These are phyloP conservation scores for Phlebiopsis gigantea DNA, from an alignment of 768 basidiomycete species.

Conservation along the genomic window DNA sequence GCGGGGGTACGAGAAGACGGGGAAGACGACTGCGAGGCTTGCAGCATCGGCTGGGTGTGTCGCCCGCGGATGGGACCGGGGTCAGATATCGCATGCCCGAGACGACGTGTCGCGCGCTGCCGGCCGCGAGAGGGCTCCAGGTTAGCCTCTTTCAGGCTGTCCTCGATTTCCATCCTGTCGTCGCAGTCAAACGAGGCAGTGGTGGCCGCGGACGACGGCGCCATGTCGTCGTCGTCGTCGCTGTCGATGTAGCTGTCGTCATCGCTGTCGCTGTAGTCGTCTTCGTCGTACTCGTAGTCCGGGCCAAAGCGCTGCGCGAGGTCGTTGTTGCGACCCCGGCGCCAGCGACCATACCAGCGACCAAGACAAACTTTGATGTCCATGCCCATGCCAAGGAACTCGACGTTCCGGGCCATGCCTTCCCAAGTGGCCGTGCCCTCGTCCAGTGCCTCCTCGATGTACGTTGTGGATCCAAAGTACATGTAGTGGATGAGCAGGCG, in stretches of 20 bases:
- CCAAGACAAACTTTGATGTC: conserved; percentile 77
- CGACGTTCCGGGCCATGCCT: conserved; percentile 82
- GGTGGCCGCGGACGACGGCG: background rate
- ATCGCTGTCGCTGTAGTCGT: conserved; percentile 31
- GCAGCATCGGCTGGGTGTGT: background rate
- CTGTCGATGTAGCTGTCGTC: conserved; percentile 33
- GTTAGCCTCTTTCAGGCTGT: conserved; percentile 6
- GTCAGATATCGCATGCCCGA: conserved; percentile 26
- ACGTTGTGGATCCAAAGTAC: conserved; percentile 68
- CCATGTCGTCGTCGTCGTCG: conserved; percentile 25
- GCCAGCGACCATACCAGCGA: conserved; percentile 68
- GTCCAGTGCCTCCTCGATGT: conserved; percentile 65
- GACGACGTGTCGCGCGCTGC: conserved; percentile 20
- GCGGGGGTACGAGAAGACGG: conserved; percentile 1
- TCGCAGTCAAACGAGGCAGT: background rate
- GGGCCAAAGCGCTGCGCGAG: conserved; percentile 33
- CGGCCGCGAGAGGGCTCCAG: conserved; percentile 20
- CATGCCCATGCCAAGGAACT: conserved; percentile 73
- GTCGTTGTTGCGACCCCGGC: conserved; percentile 32
- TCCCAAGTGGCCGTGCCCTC: conserved; percentile 73
- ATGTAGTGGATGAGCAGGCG: conserved; percentile 74
- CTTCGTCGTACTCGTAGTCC: conserved; percentile 20
- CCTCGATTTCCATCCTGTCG: conserved; percentile 32
- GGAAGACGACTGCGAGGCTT: conserved; percentile 11
- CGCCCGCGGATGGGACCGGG: conserved; percentile 15